Base-by-base conservation (phyloP, 2,329 filamentous ascomycete species). In the Fusarium cicatricum region DNA sequence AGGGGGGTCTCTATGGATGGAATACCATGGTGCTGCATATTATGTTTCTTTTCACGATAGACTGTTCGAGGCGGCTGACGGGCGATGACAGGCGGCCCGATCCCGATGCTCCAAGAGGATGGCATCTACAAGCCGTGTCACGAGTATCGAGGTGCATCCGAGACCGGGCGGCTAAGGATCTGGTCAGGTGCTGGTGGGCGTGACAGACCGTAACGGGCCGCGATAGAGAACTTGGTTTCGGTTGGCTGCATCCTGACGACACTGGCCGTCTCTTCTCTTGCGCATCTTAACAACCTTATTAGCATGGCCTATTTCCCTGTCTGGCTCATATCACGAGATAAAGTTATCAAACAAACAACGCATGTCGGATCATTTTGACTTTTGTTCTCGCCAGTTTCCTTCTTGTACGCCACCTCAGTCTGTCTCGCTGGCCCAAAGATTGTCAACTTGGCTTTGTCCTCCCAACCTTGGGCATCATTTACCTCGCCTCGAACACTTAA, bases 21-120 rank as follows among this genome's bases (percentile, higher is more conserved):
- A 48, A 57, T 66, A 64, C 55, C 58, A 68, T 53, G 58, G 46
- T 55, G 55, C 53, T 65, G 64, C 56, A 66, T 66, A 66, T 51
- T 55, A 51, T 52, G 47, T 45, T 63, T 28, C 45, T 62, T 64
- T 38, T 64, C 36, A 45, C 47, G 64, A 66, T 67, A 64, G 62
- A 66, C 51, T 50, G 52, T 40, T 45, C 44, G 36, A 40, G n/a
- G 15, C 28, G 23, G 38, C 38, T 29, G 33, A 43, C 43, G 37
- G 51, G 34, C 40, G 42, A 54, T 47, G 32, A 52, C 40, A 26
- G 23, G 45, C 45, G 48, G 37, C 34, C 42, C 28, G 31, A 46
- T 19, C 38, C 42, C 42, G 34, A 40, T 11, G 34, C 32, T 49
- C 45, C 55, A 44, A 42, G 41, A 42, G 38, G 48, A 55, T 52